Percentiles rank a stretch among this genome's conserved stretches.
These are phyloP conservation scores for Lipomyces sp. DNA, from an alignment of 805 yeast species.

Conservation along the genomic window DNA sequence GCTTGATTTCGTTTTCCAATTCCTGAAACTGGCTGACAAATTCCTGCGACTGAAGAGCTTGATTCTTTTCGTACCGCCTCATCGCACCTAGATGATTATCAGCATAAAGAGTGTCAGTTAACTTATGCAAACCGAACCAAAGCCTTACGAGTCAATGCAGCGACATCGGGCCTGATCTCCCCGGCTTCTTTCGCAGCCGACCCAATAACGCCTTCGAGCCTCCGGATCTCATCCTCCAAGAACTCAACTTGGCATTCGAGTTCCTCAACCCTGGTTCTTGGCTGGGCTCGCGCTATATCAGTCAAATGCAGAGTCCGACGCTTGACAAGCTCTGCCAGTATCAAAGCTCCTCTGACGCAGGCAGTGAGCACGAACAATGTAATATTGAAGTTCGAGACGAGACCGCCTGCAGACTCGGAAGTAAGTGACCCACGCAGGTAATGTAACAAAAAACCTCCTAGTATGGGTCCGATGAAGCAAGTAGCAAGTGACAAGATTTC, in stretches of 20 bases:
- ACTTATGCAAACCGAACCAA: neutral
- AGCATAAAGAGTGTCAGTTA: neutral
- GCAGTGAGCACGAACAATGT: constrained; percentile 27
- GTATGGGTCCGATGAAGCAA: constrained; percentile 23
- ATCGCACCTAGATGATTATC: constrained; percentile 10
- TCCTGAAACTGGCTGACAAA: constrained; percentile 1
- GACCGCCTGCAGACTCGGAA: constrained; percentile 15
- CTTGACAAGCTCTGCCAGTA: constrained; percentile 14
- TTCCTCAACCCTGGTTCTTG: neutral
- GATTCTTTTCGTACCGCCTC: constrained; percentile 21
- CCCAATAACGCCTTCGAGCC: constrained; percentile 8
- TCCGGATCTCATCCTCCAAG: neutral
- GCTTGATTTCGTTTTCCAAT: constrained; percentile 16
- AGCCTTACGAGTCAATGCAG: constrained; percentile 8
- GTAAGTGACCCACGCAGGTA: constrained; percentile 13
- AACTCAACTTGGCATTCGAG: neutral
- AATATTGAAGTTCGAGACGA: constrained; percentile 27
- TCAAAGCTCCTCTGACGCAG: constrained; percentile 13
- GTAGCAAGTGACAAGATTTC: constrained; percentile 16
- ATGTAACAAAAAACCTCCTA: constrained; percentile 24
- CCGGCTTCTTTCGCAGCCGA: constrained; percentile 4
- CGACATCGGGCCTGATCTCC: constrained; percentile 8
- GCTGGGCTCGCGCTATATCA: neutral
- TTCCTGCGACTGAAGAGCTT: constrained; percentile 13
- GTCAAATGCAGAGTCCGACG: constrained; percentile 12